Evolutionary conservation across 176 grass and related monocot species (phyloP), one percentile per base, ranked within the genome.

Genomic region (Musa schizocarpa): DNA sequence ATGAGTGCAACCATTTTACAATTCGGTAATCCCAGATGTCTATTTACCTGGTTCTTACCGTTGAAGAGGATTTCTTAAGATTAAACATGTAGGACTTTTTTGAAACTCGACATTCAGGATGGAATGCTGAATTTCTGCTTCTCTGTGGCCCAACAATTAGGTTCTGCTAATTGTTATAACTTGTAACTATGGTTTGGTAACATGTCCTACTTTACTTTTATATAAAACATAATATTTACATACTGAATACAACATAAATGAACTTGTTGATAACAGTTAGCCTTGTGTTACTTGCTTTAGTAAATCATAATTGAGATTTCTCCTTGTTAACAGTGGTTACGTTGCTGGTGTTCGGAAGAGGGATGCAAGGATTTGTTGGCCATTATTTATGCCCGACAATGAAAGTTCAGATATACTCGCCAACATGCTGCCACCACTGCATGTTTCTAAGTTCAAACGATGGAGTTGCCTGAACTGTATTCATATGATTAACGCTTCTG

Each of bases 391-490:
- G 56, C 58, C 74, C 5, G 2, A 17, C 34, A 52, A 64, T 52
- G 55, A 64, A 50, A 64, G 17, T 49, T 51, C n/a, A 25, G 43
- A 24, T 3, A 20, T 13, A 3, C 43, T 34, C 64, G 9, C 58
- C 57, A 76, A 23, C 22, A 20, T 11, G 3, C 57, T 76, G 22
- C 74, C 74, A 9, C 74, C 56, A 6, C 43, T 76, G 23, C 29
- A 50, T 65, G 74, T 76, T 64, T 23, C 58, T 9, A 52, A 76
- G 6, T 76, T 76, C 58, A 63, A 11, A 64, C 25, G 74, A 50
- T 76, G 74, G 74, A 63, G 43, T 64, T 76, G 74, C 59, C 10
- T 22, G 58, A 76, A 76, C 12, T 76, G 74, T 76, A n/a, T 76
- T 76, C 26, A 63, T 52, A 13, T 17, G 8, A 10, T 43, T 22